These are phyloP conservation scores for Penicillium mononematosum DNA, from an alignment of 495 filamentous ascomycete species.

Conservation along the genomic window DNA sequence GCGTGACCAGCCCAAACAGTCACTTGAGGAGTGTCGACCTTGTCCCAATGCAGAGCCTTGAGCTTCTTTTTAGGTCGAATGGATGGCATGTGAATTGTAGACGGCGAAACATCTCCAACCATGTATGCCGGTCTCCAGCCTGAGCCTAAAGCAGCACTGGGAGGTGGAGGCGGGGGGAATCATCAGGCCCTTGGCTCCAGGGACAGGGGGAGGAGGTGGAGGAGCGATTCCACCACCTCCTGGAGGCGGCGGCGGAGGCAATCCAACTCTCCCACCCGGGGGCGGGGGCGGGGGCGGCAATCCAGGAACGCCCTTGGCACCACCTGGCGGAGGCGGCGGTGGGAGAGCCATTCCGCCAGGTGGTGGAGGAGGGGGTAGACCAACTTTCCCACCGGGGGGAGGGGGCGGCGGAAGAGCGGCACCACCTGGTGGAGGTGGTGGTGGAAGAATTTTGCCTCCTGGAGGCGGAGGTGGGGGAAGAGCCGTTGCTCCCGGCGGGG, in stretches of 20 bases:
- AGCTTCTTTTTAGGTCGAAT: conserved; percentile 97
- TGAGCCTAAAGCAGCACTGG: conserved; percentile 57
- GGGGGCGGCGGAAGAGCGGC: conserved; percentile 27
- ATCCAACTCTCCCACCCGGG: conserved; percentile 48
- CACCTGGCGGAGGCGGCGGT: conserved; percentile 47
- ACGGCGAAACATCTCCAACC: conserved; percentile 43
- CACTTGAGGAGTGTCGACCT: conserved; percentile 88
- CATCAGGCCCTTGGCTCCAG: conserved; percentile 31
- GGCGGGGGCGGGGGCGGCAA: conserved; percentile 44
- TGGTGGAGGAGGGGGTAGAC: conserved; percentile 47
- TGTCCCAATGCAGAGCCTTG: conserved; percentile 99
- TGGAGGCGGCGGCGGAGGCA: conserved; percentile 51
- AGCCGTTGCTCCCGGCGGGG: conserved; percentile 28
- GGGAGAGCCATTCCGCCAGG: conserved; percentile 40
- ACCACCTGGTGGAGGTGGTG: conserved; percentile 46
- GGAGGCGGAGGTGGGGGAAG: conserved; percentile 36
- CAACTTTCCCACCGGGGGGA: conserved; percentile 40
- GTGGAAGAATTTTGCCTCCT: conserved; percentile 17
- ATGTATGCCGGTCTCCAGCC: conserved; percentile 50
- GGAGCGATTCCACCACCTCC: conserved; percentile 37
- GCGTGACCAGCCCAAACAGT: conserved; percentile 93
- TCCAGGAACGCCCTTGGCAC: conserved; percentile 34
- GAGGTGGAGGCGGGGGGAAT: conserved; percentile 60
- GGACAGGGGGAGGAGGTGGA: conserved; percentile 60
- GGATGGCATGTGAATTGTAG: conserved; percentile 61